Evolutionary conservation across 305 asterid genomes (phyloP).

Genomic region (Fraxinus xanthoxyloides): DNA sequence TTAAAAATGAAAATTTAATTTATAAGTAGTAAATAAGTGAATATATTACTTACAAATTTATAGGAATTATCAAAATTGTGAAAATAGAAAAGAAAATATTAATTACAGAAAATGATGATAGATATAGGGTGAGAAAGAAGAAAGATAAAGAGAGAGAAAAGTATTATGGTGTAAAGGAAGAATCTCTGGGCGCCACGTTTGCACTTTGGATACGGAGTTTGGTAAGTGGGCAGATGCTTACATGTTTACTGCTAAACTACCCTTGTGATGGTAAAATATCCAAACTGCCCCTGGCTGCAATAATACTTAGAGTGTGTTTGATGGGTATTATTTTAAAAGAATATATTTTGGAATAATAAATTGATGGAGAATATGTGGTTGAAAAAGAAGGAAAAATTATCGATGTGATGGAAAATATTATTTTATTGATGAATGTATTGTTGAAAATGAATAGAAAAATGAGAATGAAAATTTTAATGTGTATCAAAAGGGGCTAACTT

Average conservation of each 20-base stretch:
- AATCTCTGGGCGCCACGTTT: neutral
- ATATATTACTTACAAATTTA: no score
- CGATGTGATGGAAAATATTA: no score
- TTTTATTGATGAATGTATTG: no score
- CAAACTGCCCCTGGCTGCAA: neutral
- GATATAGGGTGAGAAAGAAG: neutral
- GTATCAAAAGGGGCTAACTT: no score
- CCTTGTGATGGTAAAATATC: neutral
- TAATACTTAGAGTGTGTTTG: neutral
- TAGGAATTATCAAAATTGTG: neutral
- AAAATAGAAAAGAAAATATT: neutral
- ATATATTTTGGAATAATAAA: no score
- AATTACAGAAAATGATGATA: neutral
- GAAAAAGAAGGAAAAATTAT: no score
- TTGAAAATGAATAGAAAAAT: no score
- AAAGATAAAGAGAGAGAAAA: neutral
- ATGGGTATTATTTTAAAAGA: no score
- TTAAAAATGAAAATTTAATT: no score
- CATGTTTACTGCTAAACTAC: neutral
- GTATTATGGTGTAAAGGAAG: neutral
- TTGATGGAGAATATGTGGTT: no score
- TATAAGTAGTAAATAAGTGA: no score
- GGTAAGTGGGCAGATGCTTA: neutral
- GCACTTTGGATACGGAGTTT: neutral
- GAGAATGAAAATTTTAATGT: no score